phyloP scores from a whole-genome alignment of 176 grass and related monocot species.

The Juncus effusus region DNA sequence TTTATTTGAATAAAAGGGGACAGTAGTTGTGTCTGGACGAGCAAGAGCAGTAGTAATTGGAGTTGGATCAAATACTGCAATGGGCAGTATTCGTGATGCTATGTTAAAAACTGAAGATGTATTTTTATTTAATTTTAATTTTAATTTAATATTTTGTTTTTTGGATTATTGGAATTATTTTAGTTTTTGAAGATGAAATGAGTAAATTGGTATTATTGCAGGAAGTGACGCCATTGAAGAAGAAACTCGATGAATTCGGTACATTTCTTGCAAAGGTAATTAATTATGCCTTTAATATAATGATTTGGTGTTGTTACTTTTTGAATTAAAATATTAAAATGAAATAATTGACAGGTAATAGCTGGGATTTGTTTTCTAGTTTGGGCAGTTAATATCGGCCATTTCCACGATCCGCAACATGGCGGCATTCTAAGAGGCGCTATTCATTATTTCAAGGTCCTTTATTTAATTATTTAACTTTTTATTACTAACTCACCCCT shows the following conservation, averaged over 20 bases:
- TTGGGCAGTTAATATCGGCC: conserved; percentile 98
- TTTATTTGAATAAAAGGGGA: conserved; percentile 48
- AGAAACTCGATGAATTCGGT: conserved; percentile 97
- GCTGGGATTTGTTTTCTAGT: conserved; percentile 97
- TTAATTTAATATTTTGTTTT: conserved; percentile 11
- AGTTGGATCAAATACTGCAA: conserved; percentile 91
- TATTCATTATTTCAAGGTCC: conserved; percentile 98
- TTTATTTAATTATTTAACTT: conserved; percentile 11
- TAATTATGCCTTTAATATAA: conserved; percentile 33
- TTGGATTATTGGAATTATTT: not conserved
- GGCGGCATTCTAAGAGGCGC: conserved; percentile 91
- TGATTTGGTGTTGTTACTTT: too few relatives aligned
- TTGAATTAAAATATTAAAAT: not conserved
- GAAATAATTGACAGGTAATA: conserved; percentile 59
- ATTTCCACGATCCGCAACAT: conserved; percentile 90
- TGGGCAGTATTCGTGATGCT: conserved; percentile 98
- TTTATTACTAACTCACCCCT: not conserved
- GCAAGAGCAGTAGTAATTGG: conserved; percentile 90
- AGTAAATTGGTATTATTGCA: conserved; percentile 29
- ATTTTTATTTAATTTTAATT: conserved; percentile 19
- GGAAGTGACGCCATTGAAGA: conserved; percentile 93
- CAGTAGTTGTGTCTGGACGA: conserved; percentile 89
- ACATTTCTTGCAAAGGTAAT: conserved; percentile 97
- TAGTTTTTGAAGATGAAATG: not conserved
- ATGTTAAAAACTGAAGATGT: conserved; percentile 94